phyloP scores from a whole-genome alignment of 2,329 filamentous ascomycete genomes.

The Nannizzia gypsea region DNA sequence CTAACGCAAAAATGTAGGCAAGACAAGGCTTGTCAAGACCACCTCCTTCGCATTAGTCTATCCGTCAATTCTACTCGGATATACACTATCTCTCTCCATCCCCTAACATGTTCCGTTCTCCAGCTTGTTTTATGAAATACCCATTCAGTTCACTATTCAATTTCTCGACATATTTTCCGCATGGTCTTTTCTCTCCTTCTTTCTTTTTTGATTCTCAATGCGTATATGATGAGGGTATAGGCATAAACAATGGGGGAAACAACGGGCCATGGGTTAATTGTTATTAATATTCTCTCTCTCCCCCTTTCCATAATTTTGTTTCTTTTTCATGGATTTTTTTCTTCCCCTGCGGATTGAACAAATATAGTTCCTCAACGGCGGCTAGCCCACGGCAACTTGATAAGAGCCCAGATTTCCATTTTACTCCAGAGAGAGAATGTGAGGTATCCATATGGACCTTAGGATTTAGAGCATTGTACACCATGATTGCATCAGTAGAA shows the following conservation, averaged over 20 bases:
- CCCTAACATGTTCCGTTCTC: not conserved
- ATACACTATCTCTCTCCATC: not conserved
- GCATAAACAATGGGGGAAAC: not conserved
- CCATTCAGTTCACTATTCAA: conserved; percentile 5
- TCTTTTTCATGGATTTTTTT: not conserved
- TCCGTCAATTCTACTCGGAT: not conserved
- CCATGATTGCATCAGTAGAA: not conserved
- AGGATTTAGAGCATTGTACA: not conserved
- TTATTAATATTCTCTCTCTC: not conserved
- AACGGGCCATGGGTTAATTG: not conserved
- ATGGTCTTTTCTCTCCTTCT: not conserved
- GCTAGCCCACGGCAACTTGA: not conserved
- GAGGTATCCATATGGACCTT: not conserved
- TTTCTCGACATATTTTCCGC: not conserved
- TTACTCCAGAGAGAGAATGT: not conserved
- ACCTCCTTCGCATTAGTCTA: conserved; percentile 14
- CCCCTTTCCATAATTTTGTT: not conserved
- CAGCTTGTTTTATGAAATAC: conserved; percentile 7
- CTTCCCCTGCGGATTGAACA: not conserved
- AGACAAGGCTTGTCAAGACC: conserved; percentile 34
- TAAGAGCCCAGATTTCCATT: not conserved
- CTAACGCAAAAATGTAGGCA: conserved; percentile 22
- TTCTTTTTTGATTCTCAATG: not conserved
- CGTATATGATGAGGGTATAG: not conserved
- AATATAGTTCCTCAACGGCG: not conserved